Evolutionary conservation across 805 yeast species (phyloP), one percentile per base, ranked within the genome.

Genomic region (Zygotorulaspora danielsina): DNA sequence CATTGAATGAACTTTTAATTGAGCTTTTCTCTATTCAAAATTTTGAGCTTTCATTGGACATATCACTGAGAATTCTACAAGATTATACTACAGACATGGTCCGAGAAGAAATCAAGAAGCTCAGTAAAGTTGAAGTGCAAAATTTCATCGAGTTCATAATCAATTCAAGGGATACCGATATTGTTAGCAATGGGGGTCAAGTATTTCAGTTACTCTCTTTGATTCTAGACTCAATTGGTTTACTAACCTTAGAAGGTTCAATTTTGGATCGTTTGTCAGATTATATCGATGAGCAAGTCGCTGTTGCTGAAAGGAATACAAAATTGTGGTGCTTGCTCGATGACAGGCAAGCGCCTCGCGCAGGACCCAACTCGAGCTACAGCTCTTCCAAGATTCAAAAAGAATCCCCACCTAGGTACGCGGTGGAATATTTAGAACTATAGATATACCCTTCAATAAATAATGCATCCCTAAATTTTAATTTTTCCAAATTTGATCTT

Each of bases 31-130:
- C 68, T 10, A 66, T 70, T 9, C 76, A 73, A 19, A 76, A 76
- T 48, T 80, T 75, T 32, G 86, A 78, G 19, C 73, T 84, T 28
- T 81, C 84, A 53, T 67, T 71, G 38, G 95, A 84, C 53, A 69
- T 81, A 5, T 75, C 87, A 10, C 64, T 72, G 19, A 74, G 96
- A 49, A 64, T 88, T 32, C 64, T 75, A 30, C 79, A 73, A 43
- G 93, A 84, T 45, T 82, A 71, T 50, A 74, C 85, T 15, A 64
- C 69, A 24, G 76, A 72, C 20, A 76, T 72, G 25, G 79, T 83
- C 46, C 79, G 82, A 25, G 58, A 61, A 35, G 71, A 68, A 31
- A 46, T 64, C 20, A 65, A 66, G 42, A 46, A 54, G 6, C 42
- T 59, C 38, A 57, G 53, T 32, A 63, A 55, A 33, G 42, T 63